A percentile compares a stretch with the other conserved stretches of the same genome.
These are phyloP conservation scores for Fraxinus xanthoxyloides DNA, from an alignment of 305 asterid species.

Conservation along the genomic window DNA sequence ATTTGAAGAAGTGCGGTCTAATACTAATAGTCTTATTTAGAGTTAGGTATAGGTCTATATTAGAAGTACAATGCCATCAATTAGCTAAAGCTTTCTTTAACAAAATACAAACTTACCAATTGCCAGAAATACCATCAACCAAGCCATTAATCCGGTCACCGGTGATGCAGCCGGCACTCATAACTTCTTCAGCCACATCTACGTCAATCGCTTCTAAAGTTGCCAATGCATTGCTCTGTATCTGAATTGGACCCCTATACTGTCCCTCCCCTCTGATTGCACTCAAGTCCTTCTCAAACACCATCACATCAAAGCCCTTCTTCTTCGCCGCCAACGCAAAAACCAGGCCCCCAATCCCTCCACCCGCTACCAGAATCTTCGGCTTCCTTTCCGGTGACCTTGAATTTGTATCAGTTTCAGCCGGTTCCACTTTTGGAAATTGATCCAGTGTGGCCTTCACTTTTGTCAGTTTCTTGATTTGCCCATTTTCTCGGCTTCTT, in stretches of 20 bases:
- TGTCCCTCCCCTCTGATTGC: slow-evolving; percentile 96
- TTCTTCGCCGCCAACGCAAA: slow-evolving; percentile 82
- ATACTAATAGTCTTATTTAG: not conserved
- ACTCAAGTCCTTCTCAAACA: slow-evolving; percentile 93
- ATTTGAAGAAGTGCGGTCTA: not conserved
- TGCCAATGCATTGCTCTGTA: slow-evolving; percentile 94
- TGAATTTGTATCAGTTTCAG: slow-evolving; percentile 20
- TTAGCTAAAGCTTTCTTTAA: not conserved
- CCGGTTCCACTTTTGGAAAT: slow-evolving; percentile 17
- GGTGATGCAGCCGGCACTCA: slow-evolving; percentile 80
- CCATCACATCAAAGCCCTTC: slow-evolving; percentile 78
- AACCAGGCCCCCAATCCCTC: slow-evolving; percentile 94
- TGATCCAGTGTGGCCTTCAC: slow-evolving; percentile 33
- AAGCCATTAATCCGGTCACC: slow-evolving; percentile 92
- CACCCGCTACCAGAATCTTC: slow-evolving; percentile 87
- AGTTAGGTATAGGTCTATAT: not conserved
- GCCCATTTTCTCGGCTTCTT: slow-evolving; percentile 30
- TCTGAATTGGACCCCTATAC: slow-evolving; percentile 96
- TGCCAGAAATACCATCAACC: slow-evolving; percentile 83
- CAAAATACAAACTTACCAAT: slow-evolving; percentile 69
- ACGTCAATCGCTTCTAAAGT: slow-evolving; percentile 89
- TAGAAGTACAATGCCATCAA: too few relatives aligned
- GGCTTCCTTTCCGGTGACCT: slow-evolving; percentile 43
- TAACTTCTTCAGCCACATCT: slow-evolving; percentile 74
- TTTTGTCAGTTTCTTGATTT: slow-evolving; percentile 26